Evolutionary conservation across 2,329 filamentous ascomycete genomes (phyloP).

Genomic region (Fusarium begoniae): DNA sequence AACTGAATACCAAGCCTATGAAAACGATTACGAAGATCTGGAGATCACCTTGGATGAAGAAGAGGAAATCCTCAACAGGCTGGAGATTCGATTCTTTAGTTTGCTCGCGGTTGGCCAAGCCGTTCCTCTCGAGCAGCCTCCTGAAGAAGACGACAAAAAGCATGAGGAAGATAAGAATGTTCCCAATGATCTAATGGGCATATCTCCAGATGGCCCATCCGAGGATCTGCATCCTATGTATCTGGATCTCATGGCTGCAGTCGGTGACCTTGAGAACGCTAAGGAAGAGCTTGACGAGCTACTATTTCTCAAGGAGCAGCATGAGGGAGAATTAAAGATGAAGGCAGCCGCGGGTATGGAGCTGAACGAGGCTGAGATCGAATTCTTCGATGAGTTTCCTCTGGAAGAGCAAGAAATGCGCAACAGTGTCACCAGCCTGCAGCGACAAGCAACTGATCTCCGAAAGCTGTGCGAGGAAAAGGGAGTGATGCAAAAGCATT

Average conservation of each 20-base stretch:
- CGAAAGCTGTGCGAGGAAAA: conserved; percentile 53
- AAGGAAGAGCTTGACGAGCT: conserved; percentile 59
- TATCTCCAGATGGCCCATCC: conserved; percentile 45
- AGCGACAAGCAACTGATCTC: conserved; percentile 48
- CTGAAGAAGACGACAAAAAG: conserved; percentile 12
- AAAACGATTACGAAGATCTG: conserved; percentile 50
- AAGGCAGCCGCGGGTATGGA: conserved; percentile 42
- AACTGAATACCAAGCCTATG: conserved; percentile 50
- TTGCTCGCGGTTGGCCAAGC: conserved; percentile 46
- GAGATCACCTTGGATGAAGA: conserved; percentile 49
- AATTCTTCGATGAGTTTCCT: conserved; percentile 57
- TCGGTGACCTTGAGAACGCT: conserved; percentile 57
- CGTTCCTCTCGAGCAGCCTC: conserved; percentile 8
- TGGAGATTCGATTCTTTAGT: conserved; percentile 53
- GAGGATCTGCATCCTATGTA: conserved; percentile 60
- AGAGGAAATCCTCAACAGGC: conserved; percentile 46
- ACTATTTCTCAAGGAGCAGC: conserved; percentile 49
- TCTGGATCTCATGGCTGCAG: conserved; percentile 52
- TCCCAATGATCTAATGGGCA: conserved; percentile 49
- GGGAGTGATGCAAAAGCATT: conserved; percentile 54
- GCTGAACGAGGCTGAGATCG: conserved; percentile 51
- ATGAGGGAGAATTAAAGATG: conserved; percentile 49
- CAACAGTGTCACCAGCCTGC: conserved; percentile 47
- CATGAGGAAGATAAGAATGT: conserved; percentile 30
- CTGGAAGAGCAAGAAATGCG: conserved; percentile 47